phyloP scores from a whole-genome alignment of 257 asterid species.

The Jacaranda mimosifolia region DNA sequence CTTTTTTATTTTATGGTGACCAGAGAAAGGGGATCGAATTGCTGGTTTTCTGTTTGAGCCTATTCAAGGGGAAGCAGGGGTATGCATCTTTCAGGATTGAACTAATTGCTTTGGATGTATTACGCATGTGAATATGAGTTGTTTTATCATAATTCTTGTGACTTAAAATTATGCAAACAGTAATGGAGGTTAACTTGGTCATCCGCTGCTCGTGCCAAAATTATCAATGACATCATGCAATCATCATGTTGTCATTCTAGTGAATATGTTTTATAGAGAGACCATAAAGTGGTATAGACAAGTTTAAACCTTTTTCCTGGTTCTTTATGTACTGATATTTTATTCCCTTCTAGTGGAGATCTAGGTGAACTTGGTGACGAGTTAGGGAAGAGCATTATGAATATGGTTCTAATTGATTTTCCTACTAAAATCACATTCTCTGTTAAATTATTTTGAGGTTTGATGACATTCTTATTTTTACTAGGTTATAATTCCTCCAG shows the following conservation, averaged over 20 bases:
- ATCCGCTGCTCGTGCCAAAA: slow-evolving; percentile 10
- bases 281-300: slow-evolving; percentile 13
- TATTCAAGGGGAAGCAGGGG: too few species aligned
- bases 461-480: slow-evolving; percentile 29
- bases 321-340: too few species aligned
- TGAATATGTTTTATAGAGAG: neutral
- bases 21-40: slow-evolving; percentile 89
- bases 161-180: neutral
- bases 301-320: neutral
- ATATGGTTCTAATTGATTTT: slow-evolving; percentile 9
- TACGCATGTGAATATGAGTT: neutral
- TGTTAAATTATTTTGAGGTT: slow-evolving; percentile 16
- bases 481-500: slow-evolving; percentile 94
- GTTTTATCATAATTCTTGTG: slow-evolving; percentile 22
- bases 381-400: neutral
- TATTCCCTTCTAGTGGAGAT: too few species aligned
- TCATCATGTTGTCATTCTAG: neutral
- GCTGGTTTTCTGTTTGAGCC: slow-evolving; percentile 80
- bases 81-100: slow-evolving; percentile 31
- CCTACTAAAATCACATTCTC: neutral
- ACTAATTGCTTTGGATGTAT: slow-evolving; percentile 21
- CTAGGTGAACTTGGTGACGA: too few species aligned
- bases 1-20: slow-evolving; percentile 44
- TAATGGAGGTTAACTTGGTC: neutral
- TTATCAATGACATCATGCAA: neutral